phyloP scores from a whole-genome alignment of 2,329 filamentous ascomycete species.

The Calonectria pauciramosa region DNA sequence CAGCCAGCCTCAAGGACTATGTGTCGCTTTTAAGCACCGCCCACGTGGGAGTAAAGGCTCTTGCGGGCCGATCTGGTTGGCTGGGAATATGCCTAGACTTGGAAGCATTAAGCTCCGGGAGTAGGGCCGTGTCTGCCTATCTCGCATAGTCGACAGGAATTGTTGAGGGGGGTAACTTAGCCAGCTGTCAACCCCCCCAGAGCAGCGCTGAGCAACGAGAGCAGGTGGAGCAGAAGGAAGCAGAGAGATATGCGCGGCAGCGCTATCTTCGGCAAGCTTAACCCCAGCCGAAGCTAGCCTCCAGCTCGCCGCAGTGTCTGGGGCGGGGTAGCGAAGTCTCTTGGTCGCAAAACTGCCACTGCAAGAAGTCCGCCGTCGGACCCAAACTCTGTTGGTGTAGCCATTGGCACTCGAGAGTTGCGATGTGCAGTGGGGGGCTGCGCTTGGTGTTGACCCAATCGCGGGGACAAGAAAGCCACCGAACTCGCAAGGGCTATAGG shows the following conservation, averaged over 20 bases:
- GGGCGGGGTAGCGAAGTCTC: slow-evolving; percentile 24
- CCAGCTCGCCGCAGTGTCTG: slow-evolving; percentile 8
- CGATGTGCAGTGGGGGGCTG: slow-evolving; percentile 27
- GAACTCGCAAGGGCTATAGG: slow-evolving; percentile 14
- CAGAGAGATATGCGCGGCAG: slow-evolving; percentile 18
- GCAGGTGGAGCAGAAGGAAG: background rate
- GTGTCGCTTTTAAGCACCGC: background rate
- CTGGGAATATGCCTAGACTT: slow-evolving; percentile 10
- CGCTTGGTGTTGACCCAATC: slow-evolving; percentile 3
- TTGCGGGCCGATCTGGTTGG: background rate
- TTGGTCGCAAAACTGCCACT: background rate
- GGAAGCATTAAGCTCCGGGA: slow-evolving; percentile 14
- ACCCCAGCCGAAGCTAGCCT: slow-evolving; percentile 12
- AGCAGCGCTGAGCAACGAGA: background rate
- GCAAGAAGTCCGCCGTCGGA: background rate
- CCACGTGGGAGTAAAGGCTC: background rate
- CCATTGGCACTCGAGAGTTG: slow-evolving; percentile 21
- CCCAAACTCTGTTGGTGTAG: slow-evolving; percentile 13
- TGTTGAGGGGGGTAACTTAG: slow-evolving; percentile 15
- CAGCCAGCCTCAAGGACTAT: background rate
- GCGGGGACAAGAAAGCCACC: slow-evolving; percentile 14
- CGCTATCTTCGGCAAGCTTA: slow-evolving; percentile 24
- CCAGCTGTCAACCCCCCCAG: background rate
- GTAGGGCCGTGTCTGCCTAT: slow-evolving; percentile 5
- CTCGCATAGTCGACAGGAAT: slow-evolving; percentile 13